Base-by-base conservation (phyloP, 805 yeast genomes). In the Kregervanrija pseudodelftensis region DNA sequence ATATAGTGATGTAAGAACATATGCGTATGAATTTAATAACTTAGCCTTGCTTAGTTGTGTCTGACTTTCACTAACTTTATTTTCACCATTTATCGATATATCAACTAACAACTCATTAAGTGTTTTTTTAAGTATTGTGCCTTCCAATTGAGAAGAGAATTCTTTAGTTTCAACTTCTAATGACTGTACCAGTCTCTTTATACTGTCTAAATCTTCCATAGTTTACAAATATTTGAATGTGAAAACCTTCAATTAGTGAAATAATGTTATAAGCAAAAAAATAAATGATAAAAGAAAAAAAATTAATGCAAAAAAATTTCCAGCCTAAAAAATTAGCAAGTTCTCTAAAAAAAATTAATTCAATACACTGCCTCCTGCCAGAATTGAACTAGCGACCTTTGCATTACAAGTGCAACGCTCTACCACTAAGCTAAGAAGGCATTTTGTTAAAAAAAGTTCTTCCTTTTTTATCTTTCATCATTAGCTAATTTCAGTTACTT, bases 381-480 rank as follows among this genome's bases (percentile, higher is more conserved):
- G 88, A 80, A 79, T 82, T 80, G 88, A 82, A 82, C 89, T 82
- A 82, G 87, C 88, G 91, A 84, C 89, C 91, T 83, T 83, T 82
- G 93, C 95, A 85, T 85, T 87, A 87, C 96, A 87, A 87, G 96
- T 87, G 96, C 95, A 84, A 85, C 95, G 95, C 95, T 86, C 93
- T 87, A 86, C 95, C 95, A 85, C 96, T 87, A 85, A 86, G 95
- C 95, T 86, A 87, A 86, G 78, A 80, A 76, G 95, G 95, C 95
- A 41, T 42, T 13, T 36, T 22, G 28, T 22, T 4, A 4, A 22
- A 22, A 7, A 22, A 22, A 22, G n/a, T n/a, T n/a, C n/a, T n/a
- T n/a, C n/a, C n/a, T n/a, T n/a, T n/a, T n/a, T n/a, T n/a, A n/a
- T n/a, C n/a, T n/a, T n/a, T n/a, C n/a, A n/a, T n/a, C n/a, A n/a